Evolutionary conservation across 148 eudicot genomes (phyloP).

Genomic region (Silene latifolia): DNA sequence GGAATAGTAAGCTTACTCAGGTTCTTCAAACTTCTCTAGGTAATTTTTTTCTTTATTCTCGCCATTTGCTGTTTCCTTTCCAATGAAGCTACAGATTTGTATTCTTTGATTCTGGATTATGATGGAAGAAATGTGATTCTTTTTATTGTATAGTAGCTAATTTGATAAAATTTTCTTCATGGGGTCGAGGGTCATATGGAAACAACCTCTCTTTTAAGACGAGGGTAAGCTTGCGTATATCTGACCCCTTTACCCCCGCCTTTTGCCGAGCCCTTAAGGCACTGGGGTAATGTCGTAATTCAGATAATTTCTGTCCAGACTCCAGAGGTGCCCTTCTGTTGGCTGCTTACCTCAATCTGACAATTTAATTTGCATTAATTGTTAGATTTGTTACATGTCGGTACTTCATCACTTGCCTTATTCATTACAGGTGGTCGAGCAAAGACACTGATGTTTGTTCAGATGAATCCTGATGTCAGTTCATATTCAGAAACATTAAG

Average conservation of each 20-base stretch:
- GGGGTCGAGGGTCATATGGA: not conserved
- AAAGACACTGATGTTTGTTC: constrained; percentile 87
- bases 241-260: not conserved
- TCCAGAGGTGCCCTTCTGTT: not conserved
- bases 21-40: constrained; percentile 75
- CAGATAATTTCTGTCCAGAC: not conserved
- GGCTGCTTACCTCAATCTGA: not conserved
- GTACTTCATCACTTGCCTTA: not conserved
- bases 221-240: not conserved
- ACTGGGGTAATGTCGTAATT: not conserved
- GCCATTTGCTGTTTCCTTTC: not conserved
- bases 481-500: constrained; percentile 59
- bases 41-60: constrained; percentile 10
- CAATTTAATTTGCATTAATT: not conserved
- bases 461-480: constrained; percentile 55
- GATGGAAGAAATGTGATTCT: not conserved
- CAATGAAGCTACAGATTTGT: not conserved
- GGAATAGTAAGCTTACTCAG: constrained; percentile 87
- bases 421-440: constrained; percentile 66
- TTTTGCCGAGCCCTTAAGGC: not conserved
- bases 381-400: not conserved
- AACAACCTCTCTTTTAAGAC: not conserved
- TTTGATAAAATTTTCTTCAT: not conserved
- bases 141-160: not conserved
- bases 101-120: not conserved